A percentile compares a stretch with the other conserved stretches of the same genome.
Conservation (phyloP, 129 eudicot species). For the Centrapalus pauciflorus region DNA sequence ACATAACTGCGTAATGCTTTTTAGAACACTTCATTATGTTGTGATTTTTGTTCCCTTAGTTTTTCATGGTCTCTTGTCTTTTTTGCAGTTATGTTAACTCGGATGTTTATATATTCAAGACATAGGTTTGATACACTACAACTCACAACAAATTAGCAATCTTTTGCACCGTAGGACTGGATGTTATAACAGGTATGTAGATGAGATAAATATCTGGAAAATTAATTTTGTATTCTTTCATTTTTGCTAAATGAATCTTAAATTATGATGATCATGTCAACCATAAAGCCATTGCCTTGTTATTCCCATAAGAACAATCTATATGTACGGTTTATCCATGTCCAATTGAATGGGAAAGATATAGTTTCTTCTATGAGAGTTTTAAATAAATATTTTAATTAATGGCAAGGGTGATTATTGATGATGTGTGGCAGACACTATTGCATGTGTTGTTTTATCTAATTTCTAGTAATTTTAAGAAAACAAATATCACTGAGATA, state of each 20-base stretch:
- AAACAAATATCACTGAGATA: conserved; percentile 1
- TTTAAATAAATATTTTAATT: background rate
- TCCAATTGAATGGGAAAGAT: conserved; percentile 13
- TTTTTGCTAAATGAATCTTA: conserved; percentile 23
- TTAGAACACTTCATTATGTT: no score
- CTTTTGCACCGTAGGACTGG: conserved; percentile 5
- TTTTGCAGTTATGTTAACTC: conserved; percentile 23
- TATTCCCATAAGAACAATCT: background rate
- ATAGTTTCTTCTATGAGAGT: background rate
- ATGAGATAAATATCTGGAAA: conserved; percentile 16
- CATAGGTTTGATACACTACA: conserved; percentile 11
- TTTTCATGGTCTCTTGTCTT: background rate
- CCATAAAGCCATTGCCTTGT: conserved; percentile 26
- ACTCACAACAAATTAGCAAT: conserved; percentile 8
- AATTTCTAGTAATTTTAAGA: background rate
- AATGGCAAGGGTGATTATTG: no score
- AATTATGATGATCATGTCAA: conserved; percentile 22
- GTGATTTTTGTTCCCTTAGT: background rate
- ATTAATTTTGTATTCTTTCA: conserved; percentile 25
- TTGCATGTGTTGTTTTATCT: conserved; percentile 1
- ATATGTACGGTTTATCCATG: conserved; percentile 11
- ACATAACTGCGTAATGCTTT: background rate
- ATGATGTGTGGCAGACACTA: background rate
- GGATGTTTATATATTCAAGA: conserved; percentile 20
- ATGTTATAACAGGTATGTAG: conserved; percentile 32